Evolutionary conservation across 352 stramenopile genomes (phyloP), one percentile per base, ranked within the genome.

Genomic region (Phytophthora uliginosa): DNA sequence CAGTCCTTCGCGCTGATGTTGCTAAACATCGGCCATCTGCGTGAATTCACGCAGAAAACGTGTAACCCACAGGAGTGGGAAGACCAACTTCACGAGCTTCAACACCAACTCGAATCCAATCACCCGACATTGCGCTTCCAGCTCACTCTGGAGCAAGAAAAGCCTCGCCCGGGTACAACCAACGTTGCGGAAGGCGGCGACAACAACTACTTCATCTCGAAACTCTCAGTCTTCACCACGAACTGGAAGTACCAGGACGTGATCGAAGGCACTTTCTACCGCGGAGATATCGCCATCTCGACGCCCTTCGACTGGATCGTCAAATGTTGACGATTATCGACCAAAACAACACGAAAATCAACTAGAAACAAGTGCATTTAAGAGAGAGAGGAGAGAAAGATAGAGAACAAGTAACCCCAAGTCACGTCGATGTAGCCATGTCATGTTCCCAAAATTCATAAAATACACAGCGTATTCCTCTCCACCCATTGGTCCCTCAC

Each of bases 161-260:
- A 67, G 56, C 71, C 59, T 48, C 63, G 60, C 20, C 69, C 59
- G 42, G 69, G 69, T 61, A 69, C 69, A 10, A 56, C 26, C 22
- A 61, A 34, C 54, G 53, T 48, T 24, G 54, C 51, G 5, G 48
- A 57, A 22, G n/a, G 24, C 12, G 70, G 54, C 33, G 65, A 67
- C 26, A 53, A 54, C 12, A 53, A 54, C 12, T 81, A 74, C 45
- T 69, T 55, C 63, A 74, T 86, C 33, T 75, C 71, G 33, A 86
- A 84, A 62, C 82, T 86, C 31, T 71, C 79, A 0, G 22, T 86
- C 17, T 86, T 86, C 63, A 86, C 70, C 15, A 76, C 67, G 4
- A 58, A 63, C 22, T 86, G 79, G 79, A 63, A 73, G 28, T 84
- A 77, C 53, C 79, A 78, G 7, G 77, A 81, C 38, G 66, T 71